Evolutionary conservation across 768 basidiomycete species (phyloP), one percentile per base, ranked within the genome.

Genomic region (Agaricus sinodeliciosus): DNA sequence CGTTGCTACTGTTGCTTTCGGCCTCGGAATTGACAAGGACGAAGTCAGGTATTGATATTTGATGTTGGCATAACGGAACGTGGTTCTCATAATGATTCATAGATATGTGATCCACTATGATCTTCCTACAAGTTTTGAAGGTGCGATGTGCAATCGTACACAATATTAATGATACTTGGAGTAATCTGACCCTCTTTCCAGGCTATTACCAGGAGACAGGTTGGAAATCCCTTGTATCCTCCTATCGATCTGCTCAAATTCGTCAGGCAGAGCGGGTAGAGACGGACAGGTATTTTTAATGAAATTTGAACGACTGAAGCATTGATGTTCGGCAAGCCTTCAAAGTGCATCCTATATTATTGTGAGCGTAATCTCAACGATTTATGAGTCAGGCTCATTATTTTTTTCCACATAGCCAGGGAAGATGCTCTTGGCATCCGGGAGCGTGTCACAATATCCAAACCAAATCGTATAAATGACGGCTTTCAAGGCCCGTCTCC

Each of bases 171-270:
- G 15, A 39, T 39, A 16, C 5, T 34, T 26, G 18, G 25, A 51
- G 9, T 35, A 55, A 28, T 12, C 39, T 50, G 25, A 35, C 43
- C 36, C 42, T 46, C 15, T 48, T 40, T 22, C 12, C 48, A 89
- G 90, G 88, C 0, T 93, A 84, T 64, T 93, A 93, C 64, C 90
- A 92, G 64, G 90, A 92, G 66, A 91, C 89, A 57, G 88, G 87
- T 83, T 55, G 9, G 40, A 26, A 19, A 22, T n/a, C 22, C 11
- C 27, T 9, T 43, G 16, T 36, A 22, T 39, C 11, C 7, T 28
- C 35, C 43, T 35, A 18, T 16, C 48, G 12, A 16, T 58, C 19
- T 62, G 13, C n/a, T 36, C 45, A 3, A 56, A 48, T 46, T 9
- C 40, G 25, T 9, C 43, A 87, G 88, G 89, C 41, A 76, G 90